Evolutionary conservation across 1,284 basidiomycete species (phyloP).

Genomic region (Trichosporon coremiiforme): DNA sequence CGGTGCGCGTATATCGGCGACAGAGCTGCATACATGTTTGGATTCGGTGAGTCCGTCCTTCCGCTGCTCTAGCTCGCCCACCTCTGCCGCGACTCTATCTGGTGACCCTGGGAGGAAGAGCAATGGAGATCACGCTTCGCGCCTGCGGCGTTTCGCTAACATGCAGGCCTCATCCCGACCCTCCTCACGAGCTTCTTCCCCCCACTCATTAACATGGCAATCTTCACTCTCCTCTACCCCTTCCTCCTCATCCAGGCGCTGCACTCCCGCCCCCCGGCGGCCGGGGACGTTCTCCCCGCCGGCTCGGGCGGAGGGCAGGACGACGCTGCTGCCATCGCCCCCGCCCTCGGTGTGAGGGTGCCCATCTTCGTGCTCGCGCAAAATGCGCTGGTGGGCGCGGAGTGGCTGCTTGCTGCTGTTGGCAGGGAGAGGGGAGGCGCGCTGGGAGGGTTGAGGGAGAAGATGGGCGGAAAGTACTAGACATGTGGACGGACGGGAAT

Average conservation of each 20-base stretch:
- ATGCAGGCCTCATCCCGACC: constrained; percentile 46
- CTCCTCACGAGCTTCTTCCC: constrained; percentile 52
- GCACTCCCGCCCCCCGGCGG: constrained; percentile 44
- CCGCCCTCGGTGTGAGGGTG: constrained; percentile 21
- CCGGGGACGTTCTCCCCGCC: constrained; percentile 32
- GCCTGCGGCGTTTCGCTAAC: not conserved
- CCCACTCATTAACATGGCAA: constrained; percentile 53
- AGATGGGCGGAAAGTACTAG: not conserved
- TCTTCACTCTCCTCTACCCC: constrained; percentile 56
- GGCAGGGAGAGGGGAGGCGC: constrained; percentile 36
- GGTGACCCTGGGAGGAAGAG: too few relatives aligned
- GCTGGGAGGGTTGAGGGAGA: constrained; percentile 12
- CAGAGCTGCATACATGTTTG: constrained; percentile 50
- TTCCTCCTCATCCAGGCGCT: constrained; percentile 54
- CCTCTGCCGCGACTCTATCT: too few relatives aligned
- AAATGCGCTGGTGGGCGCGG: constrained; percentile 40
- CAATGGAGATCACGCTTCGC: too few relatives aligned
- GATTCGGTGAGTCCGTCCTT: constrained; percentile 47
- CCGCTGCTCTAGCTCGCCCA: too few relatives aligned
- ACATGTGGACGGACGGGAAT: too few relatives aligned
- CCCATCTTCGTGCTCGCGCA: constrained; percentile 52
- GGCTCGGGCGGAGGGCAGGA: not conserved
- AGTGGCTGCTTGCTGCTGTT: constrained; percentile 45
- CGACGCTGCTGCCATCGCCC: constrained; percentile 2
- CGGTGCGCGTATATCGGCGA: constrained; percentile 49